Percentiles rank a stretch among this genome's conserved stretches.
These are phyloP conservation scores for Knoxia roxburghii DNA, from an alignment of 257 asterid species.

Conservation along the genomic window DNA sequence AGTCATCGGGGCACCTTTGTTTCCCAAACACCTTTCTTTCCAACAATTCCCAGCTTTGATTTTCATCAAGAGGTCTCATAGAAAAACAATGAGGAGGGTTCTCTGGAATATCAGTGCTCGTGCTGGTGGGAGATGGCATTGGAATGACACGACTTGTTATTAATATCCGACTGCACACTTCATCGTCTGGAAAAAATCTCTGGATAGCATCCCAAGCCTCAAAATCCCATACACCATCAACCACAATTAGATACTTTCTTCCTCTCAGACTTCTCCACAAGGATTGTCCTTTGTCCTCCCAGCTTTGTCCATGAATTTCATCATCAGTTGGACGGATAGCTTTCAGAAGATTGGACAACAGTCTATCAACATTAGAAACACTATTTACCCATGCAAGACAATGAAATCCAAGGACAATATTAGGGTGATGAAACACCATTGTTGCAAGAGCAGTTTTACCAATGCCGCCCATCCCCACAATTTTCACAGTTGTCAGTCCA, in stretches of 20 bases:
- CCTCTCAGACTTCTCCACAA: not conserved
- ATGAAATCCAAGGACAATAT: not conserved
- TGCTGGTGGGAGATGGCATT: no score
- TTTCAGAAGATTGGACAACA: not conserved
- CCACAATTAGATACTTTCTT: conserved; percentile 1
- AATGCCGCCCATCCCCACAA: conserved; percentile 7
- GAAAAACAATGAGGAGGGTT: no score
- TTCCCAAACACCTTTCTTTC: no score
- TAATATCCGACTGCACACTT: no score
- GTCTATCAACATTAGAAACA: not conserved
- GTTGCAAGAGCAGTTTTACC: conserved; percentile 3
- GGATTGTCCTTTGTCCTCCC: not conserved
- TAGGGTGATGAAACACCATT: not conserved
- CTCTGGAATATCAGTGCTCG: no score
- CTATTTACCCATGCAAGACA: not conserved
- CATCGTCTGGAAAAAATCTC: no score
- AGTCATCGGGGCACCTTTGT: no score
- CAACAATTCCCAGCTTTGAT: no score
- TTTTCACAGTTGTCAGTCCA: not conserved
- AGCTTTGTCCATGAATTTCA: not conserved
- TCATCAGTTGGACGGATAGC: not conserved
- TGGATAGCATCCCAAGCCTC: not conserved
- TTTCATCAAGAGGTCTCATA: no score
- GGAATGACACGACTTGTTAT: no score
- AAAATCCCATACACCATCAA: conserved; percentile 5